Percentiles rank a stretch among this genome's conserved stretches.
Evolutionary conservation across 768 basidiomycete genomes (phyloP).

Genomic region (Panellus pusillus): DNA sequence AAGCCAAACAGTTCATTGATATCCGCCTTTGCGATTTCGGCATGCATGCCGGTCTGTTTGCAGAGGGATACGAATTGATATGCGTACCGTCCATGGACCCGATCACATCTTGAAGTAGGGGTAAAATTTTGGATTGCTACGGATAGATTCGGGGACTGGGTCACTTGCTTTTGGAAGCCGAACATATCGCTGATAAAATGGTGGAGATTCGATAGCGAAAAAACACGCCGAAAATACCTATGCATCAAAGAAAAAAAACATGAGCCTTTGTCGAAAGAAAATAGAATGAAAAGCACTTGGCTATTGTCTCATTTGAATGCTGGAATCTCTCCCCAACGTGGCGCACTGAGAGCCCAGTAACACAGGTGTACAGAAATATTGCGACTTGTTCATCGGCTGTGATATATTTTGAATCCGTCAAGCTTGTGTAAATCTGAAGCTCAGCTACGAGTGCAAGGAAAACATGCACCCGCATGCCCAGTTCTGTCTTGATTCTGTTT

Average conservation of each 20-base stretch:
- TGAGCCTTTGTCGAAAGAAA: too few relatives aligned
- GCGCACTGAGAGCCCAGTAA: too few relatives aligned
- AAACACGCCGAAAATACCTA: too few relatives aligned
- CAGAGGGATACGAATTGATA: conserved; percentile 23
- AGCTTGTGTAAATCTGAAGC: not conserved
- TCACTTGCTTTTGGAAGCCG: not conserved
- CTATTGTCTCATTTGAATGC: too few relatives aligned
- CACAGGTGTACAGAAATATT: too few relatives aligned
- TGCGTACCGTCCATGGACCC: conserved; percentile 38
- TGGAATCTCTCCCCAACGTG: too few relatives aligned
- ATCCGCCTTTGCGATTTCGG: conserved; percentile 27
- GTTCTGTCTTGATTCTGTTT: conserved; percentile 17
- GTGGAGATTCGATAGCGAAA: too few relatives aligned
- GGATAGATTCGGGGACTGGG: conserved; percentile 1
- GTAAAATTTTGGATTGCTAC: conserved; percentile 30
- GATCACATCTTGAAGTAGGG: conserved; percentile 32
- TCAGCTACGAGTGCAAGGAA: conserved; percentile 19
- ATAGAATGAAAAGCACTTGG: too few relatives aligned
- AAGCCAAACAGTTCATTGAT: conserved; percentile 29
- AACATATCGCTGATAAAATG: too few relatives aligned
- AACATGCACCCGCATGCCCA: conserved; percentile 21
- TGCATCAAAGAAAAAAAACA: too few relatives aligned
- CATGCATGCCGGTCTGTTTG: conserved; percentile 9
- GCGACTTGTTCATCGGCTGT: too few relatives aligned
- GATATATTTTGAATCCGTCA: too few relatives aligned